phyloP scores from a whole-genome alignment of 2,329 filamentous ascomycete genomes.

The Rhytidhysteron rufulum region DNA sequence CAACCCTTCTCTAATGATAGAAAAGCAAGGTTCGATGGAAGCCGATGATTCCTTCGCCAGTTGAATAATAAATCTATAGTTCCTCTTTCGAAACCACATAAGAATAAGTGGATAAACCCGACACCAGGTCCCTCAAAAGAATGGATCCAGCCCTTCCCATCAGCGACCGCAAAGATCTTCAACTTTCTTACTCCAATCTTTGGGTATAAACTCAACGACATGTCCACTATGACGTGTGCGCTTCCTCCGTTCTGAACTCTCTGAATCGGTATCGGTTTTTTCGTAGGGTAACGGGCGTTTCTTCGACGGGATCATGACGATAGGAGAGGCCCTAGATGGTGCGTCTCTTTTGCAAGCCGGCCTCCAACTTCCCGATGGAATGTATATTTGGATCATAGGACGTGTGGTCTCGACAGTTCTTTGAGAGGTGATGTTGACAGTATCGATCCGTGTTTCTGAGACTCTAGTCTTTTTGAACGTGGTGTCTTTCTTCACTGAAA shows the following conservation, averaged over 20 bases:
- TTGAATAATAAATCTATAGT: no score
- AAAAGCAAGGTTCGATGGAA: not conserved
- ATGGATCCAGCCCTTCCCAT: no score
- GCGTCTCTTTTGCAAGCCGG: not conserved
- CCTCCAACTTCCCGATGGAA: no score
- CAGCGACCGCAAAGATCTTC: not conserved
- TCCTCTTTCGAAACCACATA: no score
- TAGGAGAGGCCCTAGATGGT: no score
- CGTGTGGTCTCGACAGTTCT: not conserved
- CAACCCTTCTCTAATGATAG: not conserved
- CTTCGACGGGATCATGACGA: not conserved
- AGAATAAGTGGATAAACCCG: no score
- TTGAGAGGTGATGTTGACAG: not conserved
- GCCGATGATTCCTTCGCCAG: no score
- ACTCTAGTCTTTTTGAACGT: not conserved
- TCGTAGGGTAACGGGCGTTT: no score
- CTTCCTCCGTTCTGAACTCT: constrained; percentile 3
- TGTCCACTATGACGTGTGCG: constrained; percentile 15
- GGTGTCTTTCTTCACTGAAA: not conserved
- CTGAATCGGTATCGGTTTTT: not conserved
- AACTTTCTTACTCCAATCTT: constrained; percentile 9
- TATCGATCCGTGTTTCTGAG: not conserved
- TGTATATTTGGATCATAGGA: no score
- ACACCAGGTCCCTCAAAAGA: no score
- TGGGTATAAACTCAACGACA: constrained; percentile 10